Conservation (phyloP, 1,284 basidiomycete species). For the Ustilago bromivora region DNA sequence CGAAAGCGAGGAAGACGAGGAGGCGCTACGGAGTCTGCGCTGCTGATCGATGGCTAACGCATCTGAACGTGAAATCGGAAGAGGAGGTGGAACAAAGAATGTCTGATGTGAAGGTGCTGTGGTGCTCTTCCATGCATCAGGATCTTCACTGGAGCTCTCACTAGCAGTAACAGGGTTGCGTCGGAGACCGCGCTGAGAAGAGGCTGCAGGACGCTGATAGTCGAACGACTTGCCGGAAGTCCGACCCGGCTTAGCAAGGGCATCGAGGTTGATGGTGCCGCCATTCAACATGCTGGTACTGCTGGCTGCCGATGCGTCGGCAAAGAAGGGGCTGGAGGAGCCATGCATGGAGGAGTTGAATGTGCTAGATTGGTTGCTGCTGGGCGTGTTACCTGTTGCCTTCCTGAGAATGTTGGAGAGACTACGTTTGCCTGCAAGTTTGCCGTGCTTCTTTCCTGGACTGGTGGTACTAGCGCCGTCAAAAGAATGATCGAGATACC, state of each 20-base stretch:
- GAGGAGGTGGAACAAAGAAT: constrained; percentile 1
- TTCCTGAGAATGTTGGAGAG: constrained; percentile 58
- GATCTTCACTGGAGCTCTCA: constrained; percentile 31
- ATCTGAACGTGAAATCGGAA: constrained; percentile 17
- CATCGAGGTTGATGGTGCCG: constrained; percentile 35
- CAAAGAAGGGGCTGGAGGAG: constrained; percentile 33
- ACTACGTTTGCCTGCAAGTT: constrained; percentile 52
- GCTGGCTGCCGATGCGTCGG: constrained; percentile 19
- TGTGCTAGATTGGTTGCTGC: constrained; percentile 2
- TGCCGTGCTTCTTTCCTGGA: constrained; percentile 32
- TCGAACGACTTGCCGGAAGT: constrained; percentile 33
- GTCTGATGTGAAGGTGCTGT: constrained; percentile 1
- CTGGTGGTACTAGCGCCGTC: constrained; percentile 23
- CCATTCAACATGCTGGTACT: constrained; percentile 11
- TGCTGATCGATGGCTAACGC: constrained; percentile 22
- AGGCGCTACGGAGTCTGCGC: constrained; percentile 29
- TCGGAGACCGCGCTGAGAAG: constrained; percentile 10
- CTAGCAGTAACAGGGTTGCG: constrained; percentile 24
- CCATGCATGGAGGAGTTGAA: constrained; percentile 9
- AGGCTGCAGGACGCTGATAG: constrained; percentile 27
- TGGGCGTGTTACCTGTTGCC: constrained; percentile 31
- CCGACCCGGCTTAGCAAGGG: constrained; percentile 36
- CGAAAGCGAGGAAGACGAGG: constrained; percentile 43
- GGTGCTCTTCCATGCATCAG: constrained; percentile 14
- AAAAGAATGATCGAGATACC: constrained; percentile 24